Evolutionary conservation across 2,329 filamentous ascomycete genomes (phyloP).

Genomic region (Fusarium compactum): DNA sequence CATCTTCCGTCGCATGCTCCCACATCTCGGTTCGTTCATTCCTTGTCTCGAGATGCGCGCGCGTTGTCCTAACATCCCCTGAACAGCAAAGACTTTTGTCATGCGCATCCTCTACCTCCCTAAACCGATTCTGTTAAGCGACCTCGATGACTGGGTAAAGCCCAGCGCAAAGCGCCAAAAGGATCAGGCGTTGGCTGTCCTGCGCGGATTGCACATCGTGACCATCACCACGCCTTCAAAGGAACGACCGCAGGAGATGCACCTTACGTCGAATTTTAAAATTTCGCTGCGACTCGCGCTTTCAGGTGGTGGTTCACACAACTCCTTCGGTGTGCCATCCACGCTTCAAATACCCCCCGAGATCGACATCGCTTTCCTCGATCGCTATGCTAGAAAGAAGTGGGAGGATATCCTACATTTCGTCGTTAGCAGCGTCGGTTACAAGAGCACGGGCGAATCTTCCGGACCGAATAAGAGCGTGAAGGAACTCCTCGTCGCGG

Average conservation of each 20-base stretch:
- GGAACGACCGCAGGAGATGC: constrained; percentile 76
- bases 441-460: constrained; percentile 59
- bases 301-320: constrained; percentile 85
- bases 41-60: not conserved
- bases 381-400: constrained; percentile 85
- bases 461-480: constrained; percentile 78
- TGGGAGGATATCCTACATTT: constrained; percentile 98
- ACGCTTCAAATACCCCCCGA: constrained; percentile 70
- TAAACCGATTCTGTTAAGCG: constrained; percentile 78
- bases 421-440: constrained; percentile 83
- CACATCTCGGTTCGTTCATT: constrained; percentile 77
- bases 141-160: constrained; percentile 89
- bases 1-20: constrained; percentile 97
- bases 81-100: constrained; percentile 88
- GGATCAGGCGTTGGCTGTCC: constrained; percentile 84
- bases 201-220: constrained; percentile 89
- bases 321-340: constrained; percentile 91
- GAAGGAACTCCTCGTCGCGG: constrained; percentile 83
- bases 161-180: constrained; percentile 73
- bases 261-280: constrained; percentile 84
- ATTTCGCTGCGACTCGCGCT: constrained; percentile 86
- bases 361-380: constrained; percentile 79
- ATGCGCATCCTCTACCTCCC: constrained; percentile 96
- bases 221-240: constrained; percentile 71
- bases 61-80: constrained; percentile 6